phyloP scores from a whole-genome alignment of 805 yeast genomes.

The Lachancea dasiensis region DNA sequence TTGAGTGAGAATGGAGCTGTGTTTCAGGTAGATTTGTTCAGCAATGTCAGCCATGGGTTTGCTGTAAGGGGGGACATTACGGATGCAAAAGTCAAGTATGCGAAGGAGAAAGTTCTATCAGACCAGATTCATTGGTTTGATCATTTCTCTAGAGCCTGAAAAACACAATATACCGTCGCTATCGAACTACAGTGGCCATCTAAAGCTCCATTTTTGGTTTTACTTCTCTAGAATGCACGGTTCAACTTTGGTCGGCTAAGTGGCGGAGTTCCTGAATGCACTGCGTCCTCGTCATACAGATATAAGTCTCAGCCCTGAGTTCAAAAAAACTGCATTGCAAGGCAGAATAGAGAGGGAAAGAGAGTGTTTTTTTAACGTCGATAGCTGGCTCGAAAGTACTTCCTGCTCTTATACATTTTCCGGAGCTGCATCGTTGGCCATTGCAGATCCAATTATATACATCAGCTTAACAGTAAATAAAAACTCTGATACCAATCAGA shows the following conservation, averaged over 20 bases:
- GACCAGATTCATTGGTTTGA: conserved; percentile 35
- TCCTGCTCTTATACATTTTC: neutral
- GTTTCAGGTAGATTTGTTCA: conserved; percentile 56
- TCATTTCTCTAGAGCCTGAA: conserved; percentile 2
- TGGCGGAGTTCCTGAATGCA: too few relatives aligned
- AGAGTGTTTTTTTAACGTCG: too few relatives aligned
- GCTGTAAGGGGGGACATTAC: conserved; percentile 69
- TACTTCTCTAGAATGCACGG: too few relatives aligned
- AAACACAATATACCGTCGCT: neutral
- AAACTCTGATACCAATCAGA: conserved; percentile 46
- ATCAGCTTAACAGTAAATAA: conserved; percentile 15
- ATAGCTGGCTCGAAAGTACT: too few relatives aligned
- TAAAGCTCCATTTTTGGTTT: neutral
- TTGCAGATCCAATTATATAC: neutral
- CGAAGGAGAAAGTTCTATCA: conserved; percentile 56
- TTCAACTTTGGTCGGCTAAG: too few relatives aligned
- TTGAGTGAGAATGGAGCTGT: conserved; percentile 47
- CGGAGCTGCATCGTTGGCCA: neutral
- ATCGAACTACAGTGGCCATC: neutral
- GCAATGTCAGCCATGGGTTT: conserved; percentile 71
- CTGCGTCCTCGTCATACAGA: too few relatives aligned
- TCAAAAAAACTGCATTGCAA: too few relatives aligned
- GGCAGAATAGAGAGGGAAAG: too few relatives aligned
- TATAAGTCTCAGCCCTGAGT: too few relatives aligned
- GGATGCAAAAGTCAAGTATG: conserved; percentile 49